These are phyloP conservation scores for Urochloa ruziziensis DNA, from an alignment of 176 grass and related monocot genomes.

Conservation along the genomic window DNA sequence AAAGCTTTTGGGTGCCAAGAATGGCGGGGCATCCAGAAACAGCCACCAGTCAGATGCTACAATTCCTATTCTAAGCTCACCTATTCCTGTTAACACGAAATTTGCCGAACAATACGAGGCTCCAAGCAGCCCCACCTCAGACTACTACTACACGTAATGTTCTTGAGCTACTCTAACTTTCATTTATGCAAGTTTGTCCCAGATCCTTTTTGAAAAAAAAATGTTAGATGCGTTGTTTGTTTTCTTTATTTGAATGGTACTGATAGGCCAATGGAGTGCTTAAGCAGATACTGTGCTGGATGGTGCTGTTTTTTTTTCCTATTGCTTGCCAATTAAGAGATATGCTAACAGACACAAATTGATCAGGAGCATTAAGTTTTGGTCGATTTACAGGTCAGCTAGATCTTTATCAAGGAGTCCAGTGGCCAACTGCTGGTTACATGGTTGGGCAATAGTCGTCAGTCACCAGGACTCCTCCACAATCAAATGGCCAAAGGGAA, in stretches of 20 bases:
- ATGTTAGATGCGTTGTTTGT: not conserved
- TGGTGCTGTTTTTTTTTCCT: constrained; percentile 17
- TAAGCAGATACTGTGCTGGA: not conserved
- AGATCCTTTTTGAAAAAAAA: not conserved
- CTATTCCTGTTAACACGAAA: constrained; percentile 62
- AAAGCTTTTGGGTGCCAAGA: constrained; percentile 44
- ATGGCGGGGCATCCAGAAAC: constrained; percentile 33
- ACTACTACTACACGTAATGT: constrained; percentile 89
- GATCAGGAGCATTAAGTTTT: constrained; percentile 3
- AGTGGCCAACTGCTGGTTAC: constrained; percentile 48
- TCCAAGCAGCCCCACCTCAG: constrained; percentile 26
- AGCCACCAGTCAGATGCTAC: constrained; percentile 18
- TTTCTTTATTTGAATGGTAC: constrained; percentile 17
- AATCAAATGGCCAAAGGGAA: constrained; percentile 35
- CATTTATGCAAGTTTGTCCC: not conserved
- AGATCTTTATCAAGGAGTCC: constrained; percentile 88
- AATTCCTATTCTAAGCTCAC: constrained; percentile 53
- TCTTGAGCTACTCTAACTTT: constrained; percentile 18
- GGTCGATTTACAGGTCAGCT: constrained; percentile 70
- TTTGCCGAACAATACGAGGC: constrained; percentile 14
- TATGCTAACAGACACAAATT: constrained; percentile 14
- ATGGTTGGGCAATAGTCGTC: constrained; percentile 56
- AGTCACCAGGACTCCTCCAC: constrained; percentile 34
- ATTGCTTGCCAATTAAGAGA: not conserved
- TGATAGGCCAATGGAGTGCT: not conserved